These are phyloP conservation scores for Leptomonas seymouri DNA, from an alignment of 208 protist species.

Conservation along the genomic window DNA sequence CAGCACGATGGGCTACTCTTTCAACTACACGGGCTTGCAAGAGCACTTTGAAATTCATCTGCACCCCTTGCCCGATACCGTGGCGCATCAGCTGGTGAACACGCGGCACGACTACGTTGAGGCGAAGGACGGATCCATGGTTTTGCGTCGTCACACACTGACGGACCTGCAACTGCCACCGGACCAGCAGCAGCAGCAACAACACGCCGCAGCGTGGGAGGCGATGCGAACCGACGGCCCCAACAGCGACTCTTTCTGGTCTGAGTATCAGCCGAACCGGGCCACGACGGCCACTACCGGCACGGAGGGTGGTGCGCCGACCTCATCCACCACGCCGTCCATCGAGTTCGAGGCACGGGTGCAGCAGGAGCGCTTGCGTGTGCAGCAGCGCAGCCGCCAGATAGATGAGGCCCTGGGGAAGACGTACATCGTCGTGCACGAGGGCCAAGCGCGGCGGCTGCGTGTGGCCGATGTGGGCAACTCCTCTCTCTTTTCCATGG, in stretches of 20 bases:
- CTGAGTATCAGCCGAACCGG: neutral
- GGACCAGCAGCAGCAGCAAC: neutral
- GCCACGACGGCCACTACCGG: neutral
- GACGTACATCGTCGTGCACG: constrained; percentile 30
- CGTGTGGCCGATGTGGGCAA: constrained; percentile 34
- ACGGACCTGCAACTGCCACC: constrained; percentile 11
- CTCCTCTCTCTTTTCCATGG: constrained; percentile 51
- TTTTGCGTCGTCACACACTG: constrained; percentile 18
- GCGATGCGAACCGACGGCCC: neutral
- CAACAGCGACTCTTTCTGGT: constrained; percentile 4
- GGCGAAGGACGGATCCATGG: constrained; percentile 15
- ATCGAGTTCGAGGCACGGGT: neutral
- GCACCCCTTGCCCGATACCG: constrained; percentile 25
- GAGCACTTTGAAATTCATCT: constrained; percentile 60
- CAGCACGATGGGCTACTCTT: constrained; percentile 57
- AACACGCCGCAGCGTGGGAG: neutral
- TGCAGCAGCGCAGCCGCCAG: constrained; percentile 17
- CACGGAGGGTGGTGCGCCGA: neutral
- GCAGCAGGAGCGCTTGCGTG: constrained; percentile 1
- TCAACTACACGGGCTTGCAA: constrained; percentile 66
- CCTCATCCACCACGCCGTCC: neutral
- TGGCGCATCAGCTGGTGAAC: constrained; percentile 48
- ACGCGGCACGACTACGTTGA: constrained; percentile 35
- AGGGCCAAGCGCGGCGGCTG: constrained; percentile 27
- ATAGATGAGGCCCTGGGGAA: constrained; percentile 26